These are phyloP conservation scores for Eucalyptus rudis DNA, from an alignment of 345 rosid genomes.

Conservation along the genomic window DNA sequence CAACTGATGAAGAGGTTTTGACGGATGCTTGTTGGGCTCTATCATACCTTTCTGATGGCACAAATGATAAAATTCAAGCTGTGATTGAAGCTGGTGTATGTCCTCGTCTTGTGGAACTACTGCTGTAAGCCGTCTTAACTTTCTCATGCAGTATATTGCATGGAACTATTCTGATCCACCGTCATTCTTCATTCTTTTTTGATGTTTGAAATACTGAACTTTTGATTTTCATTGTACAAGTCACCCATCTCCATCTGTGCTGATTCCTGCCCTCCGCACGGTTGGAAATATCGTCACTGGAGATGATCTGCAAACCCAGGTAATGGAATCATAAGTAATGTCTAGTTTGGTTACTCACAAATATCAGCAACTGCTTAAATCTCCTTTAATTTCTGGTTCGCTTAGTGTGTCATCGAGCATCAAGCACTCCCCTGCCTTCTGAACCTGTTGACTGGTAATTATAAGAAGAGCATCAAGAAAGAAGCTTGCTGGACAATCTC, in stretches of 20 bases:
- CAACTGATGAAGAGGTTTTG: conserved; percentile 37
- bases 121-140: conserved; percentile 7
- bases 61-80: conserved; percentile 38
- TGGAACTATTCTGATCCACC: neutral
- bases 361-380: neutral
- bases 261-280: conserved; percentile 40
- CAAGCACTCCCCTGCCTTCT: conserved; percentile 24
- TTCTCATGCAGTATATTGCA: neutral
- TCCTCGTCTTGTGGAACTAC: conserved; percentile 29
- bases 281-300: conserved; percentile 43
- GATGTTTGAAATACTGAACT: neutral
- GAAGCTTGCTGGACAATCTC: conserved; percentile 48
- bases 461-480: conserved; percentile 39
- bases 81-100: conserved; percentile 35
- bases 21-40: conserved; percentile 49
- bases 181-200: neutral
- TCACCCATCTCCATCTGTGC: conserved; percentile 31
- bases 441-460: conserved; percentile 21
- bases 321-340: neutral
- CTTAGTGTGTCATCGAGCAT: conserved; percentile 22
- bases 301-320: conserved; percentile 32
- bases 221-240: neutral
- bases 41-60: conserved; percentile 38
- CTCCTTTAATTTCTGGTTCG: neutral
- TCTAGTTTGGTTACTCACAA: too few relatives aligned